These are phyloP conservation scores for Paramecium octaurelia DNA, from an alignment of 73 alveolate species.

Conservation along the genomic window DNA sequence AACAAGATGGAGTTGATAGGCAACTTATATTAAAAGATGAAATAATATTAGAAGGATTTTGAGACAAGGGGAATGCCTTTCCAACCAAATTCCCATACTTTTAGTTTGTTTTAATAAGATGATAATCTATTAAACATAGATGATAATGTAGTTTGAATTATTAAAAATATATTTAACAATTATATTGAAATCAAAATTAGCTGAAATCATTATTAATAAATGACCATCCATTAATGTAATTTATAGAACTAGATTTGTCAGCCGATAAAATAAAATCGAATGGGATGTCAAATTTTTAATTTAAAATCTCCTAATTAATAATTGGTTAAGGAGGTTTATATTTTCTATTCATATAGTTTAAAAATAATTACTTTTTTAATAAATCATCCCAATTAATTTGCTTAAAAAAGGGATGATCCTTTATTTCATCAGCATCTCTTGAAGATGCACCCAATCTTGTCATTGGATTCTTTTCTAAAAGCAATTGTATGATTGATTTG, in stretches of 20 bases:
- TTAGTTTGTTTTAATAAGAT: background rate
- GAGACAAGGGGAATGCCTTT: background rate
- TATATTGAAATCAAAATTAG: slow-evolving; percentile 13
- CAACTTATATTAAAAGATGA: background rate
- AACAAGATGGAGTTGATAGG: background rate
- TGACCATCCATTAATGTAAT: slow-evolving; percentile 57
- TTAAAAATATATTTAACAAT: background rate
- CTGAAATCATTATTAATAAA: slow-evolving; percentile 45
- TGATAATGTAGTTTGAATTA: background rate
- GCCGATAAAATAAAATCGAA: slow-evolving; percentile 37
- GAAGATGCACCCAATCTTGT: slow-evolving; percentile 76
- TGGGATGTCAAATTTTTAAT: slow-evolving; percentile 28
- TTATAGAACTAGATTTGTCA: slow-evolving; percentile 29
- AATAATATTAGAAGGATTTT: background rate
- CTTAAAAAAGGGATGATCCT: slow-evolving; percentile 72
- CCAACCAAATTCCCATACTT: background rate
- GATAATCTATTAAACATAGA: background rate
- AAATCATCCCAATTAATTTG: slow-evolving; percentile 66
- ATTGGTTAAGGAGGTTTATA: slow-evolving; percentile 53
- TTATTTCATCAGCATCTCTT: slow-evolving; percentile 75
- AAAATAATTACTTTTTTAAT: background rate
- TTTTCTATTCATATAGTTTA: background rate
- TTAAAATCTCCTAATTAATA: slow-evolving; percentile 29
- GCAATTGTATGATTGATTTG: slow-evolving; percentile 3
- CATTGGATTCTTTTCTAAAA: slow-evolving; percentile 68